A percentile compares a stretch with the other conserved stretches of the same genome.
These are phyloP conservation scores for Fusarium sp. DNA, from an alignment of 2,329 filamentous ascomycete species.

Conservation along the genomic window DNA sequence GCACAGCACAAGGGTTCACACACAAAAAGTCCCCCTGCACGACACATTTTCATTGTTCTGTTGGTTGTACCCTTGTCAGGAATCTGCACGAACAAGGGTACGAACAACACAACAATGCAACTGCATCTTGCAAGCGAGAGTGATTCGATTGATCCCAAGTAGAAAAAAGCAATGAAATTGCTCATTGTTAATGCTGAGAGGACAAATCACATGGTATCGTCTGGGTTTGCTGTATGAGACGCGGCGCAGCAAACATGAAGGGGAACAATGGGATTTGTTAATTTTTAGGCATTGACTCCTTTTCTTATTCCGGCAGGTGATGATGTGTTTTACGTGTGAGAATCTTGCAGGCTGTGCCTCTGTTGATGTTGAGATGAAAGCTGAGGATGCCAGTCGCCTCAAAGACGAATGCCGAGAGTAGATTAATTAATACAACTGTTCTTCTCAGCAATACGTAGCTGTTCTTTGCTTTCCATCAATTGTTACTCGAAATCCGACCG, in stretches of 20 bases:
- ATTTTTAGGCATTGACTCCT: neutral
- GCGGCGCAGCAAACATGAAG: neutral
- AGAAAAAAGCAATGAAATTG: neutral
- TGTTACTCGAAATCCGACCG: neutral
- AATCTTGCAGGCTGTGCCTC: neutral
- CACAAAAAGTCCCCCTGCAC: neutral
- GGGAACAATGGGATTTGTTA: neutral
- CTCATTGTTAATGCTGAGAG: neutral
- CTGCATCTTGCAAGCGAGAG: neutral
- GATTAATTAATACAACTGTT: neutral
- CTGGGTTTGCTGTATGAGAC: neutral
- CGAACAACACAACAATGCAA: neutral
- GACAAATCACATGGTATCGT: neutral
- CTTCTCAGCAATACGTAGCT: neutral
- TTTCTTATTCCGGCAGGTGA: neutral
- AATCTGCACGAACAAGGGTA: conserved; percentile 2
- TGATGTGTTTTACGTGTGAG: neutral
- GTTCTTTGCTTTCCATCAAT: neutral
- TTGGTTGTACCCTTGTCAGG: neutral
- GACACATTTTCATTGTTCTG: neutral
- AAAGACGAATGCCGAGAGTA: neutral
- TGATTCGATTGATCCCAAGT: neutral
- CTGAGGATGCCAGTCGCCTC: neutral
- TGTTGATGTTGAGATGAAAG: neutral
- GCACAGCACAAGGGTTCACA: neutral